A percentile compares a stretch with the other conserved stretches of the same genome.
Conservation (phyloP, 768 basidiomycete genomes). For the Lentinus brumalis region DNA sequence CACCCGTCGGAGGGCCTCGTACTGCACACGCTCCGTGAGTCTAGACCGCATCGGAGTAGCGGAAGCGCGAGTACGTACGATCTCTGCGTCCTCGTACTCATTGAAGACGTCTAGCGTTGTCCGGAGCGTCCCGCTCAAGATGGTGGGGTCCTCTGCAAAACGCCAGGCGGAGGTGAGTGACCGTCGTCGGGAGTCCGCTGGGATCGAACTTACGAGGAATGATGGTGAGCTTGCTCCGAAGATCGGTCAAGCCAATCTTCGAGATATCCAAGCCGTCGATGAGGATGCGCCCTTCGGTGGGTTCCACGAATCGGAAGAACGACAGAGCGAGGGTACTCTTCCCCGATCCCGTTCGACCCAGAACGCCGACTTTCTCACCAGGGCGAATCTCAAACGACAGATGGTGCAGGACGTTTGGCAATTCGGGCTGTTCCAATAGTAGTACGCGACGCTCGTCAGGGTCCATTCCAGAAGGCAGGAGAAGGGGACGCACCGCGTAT, state of each 20-base stretch:
- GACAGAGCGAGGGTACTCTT: conserved; percentile 83
- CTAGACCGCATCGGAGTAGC: background rate
- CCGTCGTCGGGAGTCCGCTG: background rate
- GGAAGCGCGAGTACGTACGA: conserved; percentile 48
- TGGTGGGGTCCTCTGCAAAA: conserved; percentile 79
- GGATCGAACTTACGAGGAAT: conserved; percentile 58
- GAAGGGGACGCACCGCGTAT: conserved; percentile 62
- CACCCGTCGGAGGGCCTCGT: conserved; percentile 80
- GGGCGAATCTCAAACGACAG: conserved; percentile 73
- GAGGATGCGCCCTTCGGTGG: conserved; percentile 70
- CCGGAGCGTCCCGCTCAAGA: conserved; percentile 80
- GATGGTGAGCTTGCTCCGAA: conserved; percentile 76
- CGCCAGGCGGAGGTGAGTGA: background rate
- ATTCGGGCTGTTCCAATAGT: conserved; percentile 59
- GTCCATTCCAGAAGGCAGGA: conserved; percentile 12
- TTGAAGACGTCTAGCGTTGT: conserved; percentile 84
- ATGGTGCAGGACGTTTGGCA: conserved; percentile 83
- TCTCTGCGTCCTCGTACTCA: conserved; percentile 83
- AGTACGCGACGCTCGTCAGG: conserved; percentile 1
- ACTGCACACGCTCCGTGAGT: conserved; percentile 43
- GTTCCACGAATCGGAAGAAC: conserved; percentile 91
- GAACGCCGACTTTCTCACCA: conserved; percentile 80
- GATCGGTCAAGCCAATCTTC: conserved; percentile 76
- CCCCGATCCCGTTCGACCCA: conserved; percentile 67
- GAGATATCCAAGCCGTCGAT: conserved; percentile 83